phyloP scores from a whole-genome alignment of 805 yeast genomes.

The Barnettozyma botsteinii region DNA sequence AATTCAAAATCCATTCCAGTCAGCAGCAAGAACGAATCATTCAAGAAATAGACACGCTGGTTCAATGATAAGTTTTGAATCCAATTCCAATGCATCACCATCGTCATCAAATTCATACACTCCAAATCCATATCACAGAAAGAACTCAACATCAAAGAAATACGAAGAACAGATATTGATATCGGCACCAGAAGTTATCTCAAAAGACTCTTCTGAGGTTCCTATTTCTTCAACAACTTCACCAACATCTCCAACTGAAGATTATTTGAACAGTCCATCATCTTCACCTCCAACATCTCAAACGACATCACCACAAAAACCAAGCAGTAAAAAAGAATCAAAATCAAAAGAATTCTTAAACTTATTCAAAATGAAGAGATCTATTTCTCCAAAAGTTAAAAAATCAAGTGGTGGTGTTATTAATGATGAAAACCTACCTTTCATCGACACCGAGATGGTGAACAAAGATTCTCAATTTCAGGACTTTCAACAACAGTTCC shows the following conservation, averaged over 20 bases:
- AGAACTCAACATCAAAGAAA: neutral
- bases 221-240: constrained; percentile 1
- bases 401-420: no score
- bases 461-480: neutral
- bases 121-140: neutral
- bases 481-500: constrained; percentile 3
- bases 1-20: constrained; percentile 1
- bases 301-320: neutral
- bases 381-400: constrained; percentile 18
- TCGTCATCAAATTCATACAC: neutral
- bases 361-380: constrained; percentile 24
- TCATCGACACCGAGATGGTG: neutral
- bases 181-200: neutral
- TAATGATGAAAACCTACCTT: constrained; percentile 14
- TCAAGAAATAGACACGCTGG: constrained; percentile 33
- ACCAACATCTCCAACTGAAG: neutral
- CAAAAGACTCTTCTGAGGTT: constrained; percentile 1
- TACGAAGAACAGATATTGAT: neutral
- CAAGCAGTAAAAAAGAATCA: constrained; percentile 10
- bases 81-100: neutral
- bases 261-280: neutral
- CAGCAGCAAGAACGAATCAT: constrained; percentile 26
- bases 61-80: constrained; percentile 16
- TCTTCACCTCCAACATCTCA: constrained; percentile 1
- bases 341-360: constrained; percentile 24